phyloP scores from a whole-genome alignment of 345 rosid genomes.

The Cardamine resedifolia region DNA sequence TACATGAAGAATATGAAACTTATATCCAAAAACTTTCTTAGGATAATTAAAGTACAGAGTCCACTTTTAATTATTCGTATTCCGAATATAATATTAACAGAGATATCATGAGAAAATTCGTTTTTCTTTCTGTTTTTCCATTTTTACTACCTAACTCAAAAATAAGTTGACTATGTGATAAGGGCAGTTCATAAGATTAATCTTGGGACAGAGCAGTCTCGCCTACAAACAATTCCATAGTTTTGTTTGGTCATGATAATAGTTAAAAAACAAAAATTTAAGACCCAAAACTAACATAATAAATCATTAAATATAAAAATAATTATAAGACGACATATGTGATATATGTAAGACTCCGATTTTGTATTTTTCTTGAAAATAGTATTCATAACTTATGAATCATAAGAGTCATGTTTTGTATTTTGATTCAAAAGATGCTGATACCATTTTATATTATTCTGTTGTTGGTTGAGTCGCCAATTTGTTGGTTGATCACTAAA shows the following conservation, averaged over 20 bases:
- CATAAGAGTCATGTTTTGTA: background rate
- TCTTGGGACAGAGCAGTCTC: background rate
- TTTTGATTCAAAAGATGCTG: background rate
- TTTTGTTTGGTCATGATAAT: background rate
- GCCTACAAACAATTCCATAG: background rate
- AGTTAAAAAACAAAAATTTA: too few relatives aligned
- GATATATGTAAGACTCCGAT: background rate
- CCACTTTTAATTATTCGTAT: background rate
- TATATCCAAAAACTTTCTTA: background rate
- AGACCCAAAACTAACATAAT: background rate
- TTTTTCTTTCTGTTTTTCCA: too few relatives aligned
- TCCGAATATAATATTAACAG: too few relatives aligned
- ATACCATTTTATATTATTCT: background rate
- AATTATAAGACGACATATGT: background rate
- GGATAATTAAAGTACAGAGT: background rate
- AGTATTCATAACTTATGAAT: too few relatives aligned
- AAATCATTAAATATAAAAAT: background rate
- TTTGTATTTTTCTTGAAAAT: background rate
- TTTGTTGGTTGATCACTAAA: slow-evolving; percentile 9
- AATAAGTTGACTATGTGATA: background rate
- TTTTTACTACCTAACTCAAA: too few relatives aligned
- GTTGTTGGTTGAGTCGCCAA: slow-evolving; percentile 5
- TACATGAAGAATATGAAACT: background rate
- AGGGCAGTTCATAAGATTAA: too few relatives aligned
- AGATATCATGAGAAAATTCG: background rate